Percentiles rank a stretch among this genome's conserved stretches.
Conservation (phyloP, 208 protist species). For the Vickermania ingenoplastis region DNA sequence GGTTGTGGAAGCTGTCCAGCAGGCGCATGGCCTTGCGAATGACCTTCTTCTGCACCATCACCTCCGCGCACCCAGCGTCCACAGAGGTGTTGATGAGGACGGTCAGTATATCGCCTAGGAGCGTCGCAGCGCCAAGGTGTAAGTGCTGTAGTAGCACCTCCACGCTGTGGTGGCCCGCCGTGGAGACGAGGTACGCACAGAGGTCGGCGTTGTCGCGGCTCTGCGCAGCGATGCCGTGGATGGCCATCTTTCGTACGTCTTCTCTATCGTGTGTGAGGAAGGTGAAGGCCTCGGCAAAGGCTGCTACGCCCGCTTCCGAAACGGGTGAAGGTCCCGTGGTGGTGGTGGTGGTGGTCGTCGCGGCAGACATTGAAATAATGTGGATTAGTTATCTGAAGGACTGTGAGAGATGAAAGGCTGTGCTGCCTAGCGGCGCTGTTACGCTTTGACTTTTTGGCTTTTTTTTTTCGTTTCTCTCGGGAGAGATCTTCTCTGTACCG, state of each 20-base stretch:
- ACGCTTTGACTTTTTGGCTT: no score
- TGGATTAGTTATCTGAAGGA: no score
- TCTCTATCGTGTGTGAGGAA: slow-evolving; percentile 60
- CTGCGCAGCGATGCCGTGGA: slow-evolving; percentile 57
- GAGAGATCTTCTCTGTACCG: no score
- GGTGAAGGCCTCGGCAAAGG: slow-evolving; percentile 54
- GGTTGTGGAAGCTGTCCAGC: slow-evolving; percentile 35
- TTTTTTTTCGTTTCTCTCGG: no score
- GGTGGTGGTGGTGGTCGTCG: no score
- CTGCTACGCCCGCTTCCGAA: slow-evolving; percentile 14
- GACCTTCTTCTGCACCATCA: slow-evolving; percentile 47
- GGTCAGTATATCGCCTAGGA: slow-evolving; percentile 70
- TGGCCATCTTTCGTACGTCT: slow-evolving; percentile 78
- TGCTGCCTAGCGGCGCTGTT: no score
- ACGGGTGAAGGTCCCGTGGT: no score
- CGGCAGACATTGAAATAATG: no score
- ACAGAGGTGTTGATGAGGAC: slow-evolving; percentile 70
- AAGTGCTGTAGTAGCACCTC: slow-evolving; percentile 55
- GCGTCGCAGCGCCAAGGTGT: slow-evolving; percentile 22
- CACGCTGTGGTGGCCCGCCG: slow-evolving; percentile 24
- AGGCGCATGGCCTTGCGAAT: slow-evolving; percentile 72
- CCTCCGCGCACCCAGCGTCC: slow-evolving; percentile 57
- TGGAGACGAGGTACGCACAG: slow-evolving; percentile 31
- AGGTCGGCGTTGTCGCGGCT: slow-evolving; percentile 69
- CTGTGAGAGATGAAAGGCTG: no score